Base-by-base conservation (phyloP, 2,329 filamentous ascomycete genomes). In the Sporothrix mexicana region DNA sequence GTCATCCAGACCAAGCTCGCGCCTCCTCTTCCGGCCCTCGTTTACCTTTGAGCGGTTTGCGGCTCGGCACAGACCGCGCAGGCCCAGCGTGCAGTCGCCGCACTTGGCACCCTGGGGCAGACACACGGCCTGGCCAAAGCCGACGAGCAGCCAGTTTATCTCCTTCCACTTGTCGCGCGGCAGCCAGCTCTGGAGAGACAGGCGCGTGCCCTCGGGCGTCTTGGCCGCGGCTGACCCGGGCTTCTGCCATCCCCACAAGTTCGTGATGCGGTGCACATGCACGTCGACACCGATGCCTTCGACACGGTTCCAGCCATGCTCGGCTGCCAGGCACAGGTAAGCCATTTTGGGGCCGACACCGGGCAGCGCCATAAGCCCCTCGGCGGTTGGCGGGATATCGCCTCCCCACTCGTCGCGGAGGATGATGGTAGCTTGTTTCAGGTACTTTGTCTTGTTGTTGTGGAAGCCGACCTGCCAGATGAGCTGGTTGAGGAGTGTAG, bases 291-390 rank as follows among this genome's bases (percentile, higher is more conserved):
- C 95, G 76, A 98, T 97, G 8, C 95, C 95, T 78, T 89, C 85
- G 71, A 87, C 88, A 47, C 84, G 83, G 77, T 83, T 81, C 88
- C 88, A 90, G 87, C 78, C 91, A 75, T 80, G 74, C 23, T 77
- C 93, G 0, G 92, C 92, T 64, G 91, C 92, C 84, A 97, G 88
- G 80, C 92, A 95, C 25, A 98, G 87, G 80, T 96, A 95, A 13
- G 92, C 94, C 95, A 98, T 98, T 83, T 98, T 98, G 43, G 95
- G 95, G 0, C 95, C 95, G 0, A 98, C 95, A 5, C 95, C 95
- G 0, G 94, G 94, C 0, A 97, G 86, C 1, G 89, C 88, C 69
- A 91, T 90, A 23, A 98, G 86, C 0, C 92, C 94, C 75, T 90
- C 87, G 69, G 95, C 89, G 0, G 91, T 92, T 74, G 91, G 86